phyloP scores from a whole-genome alignment of 257 asterid genomes.

The Penstemon barbatus region DNA sequence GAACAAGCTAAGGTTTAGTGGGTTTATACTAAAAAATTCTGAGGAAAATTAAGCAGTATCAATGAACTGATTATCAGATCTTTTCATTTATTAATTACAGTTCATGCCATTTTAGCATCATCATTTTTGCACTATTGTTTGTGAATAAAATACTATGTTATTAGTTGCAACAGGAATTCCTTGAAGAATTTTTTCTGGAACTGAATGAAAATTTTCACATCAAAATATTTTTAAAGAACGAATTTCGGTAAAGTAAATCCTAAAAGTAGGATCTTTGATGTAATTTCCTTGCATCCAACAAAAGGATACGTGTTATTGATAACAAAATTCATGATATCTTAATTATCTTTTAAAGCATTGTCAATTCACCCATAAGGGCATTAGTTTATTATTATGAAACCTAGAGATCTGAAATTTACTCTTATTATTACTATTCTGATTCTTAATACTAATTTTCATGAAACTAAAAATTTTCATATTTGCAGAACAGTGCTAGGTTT shows the following conservation, averaged over 20 bases:
- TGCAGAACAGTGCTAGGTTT: conserved; percentile 93
- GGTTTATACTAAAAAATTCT: not conserved
- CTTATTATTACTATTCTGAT: not conserved
- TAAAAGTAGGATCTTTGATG: not conserved
- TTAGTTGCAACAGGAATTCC: not conserved
- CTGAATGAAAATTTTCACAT: not conserved
- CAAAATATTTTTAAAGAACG: not conserved
- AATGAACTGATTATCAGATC: not conserved
- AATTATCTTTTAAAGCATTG: not conserved
- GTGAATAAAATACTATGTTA: not conserved
- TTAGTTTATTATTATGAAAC: not conserved
- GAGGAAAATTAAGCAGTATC: not conserved
- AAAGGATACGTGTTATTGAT: not conserved
- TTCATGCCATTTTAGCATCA: not conserved
- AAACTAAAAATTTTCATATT: conserved; percentile 24
- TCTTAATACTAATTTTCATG: not conserved
- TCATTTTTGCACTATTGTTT: not conserved
- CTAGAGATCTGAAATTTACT: not conserved
- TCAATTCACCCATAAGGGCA: not conserved
- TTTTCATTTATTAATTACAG: not conserved
- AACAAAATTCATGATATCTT: not conserved
- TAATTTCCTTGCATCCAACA: not conserved
- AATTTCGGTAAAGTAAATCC: not conserved
- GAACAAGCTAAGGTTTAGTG: too few species aligned
- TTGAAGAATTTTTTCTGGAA: not conserved